These are phyloP conservation scores for Dacryopinax spathularia DNA, from an alignment of 768 basidiomycete genomes.

Conservation along the genomic window DNA sequence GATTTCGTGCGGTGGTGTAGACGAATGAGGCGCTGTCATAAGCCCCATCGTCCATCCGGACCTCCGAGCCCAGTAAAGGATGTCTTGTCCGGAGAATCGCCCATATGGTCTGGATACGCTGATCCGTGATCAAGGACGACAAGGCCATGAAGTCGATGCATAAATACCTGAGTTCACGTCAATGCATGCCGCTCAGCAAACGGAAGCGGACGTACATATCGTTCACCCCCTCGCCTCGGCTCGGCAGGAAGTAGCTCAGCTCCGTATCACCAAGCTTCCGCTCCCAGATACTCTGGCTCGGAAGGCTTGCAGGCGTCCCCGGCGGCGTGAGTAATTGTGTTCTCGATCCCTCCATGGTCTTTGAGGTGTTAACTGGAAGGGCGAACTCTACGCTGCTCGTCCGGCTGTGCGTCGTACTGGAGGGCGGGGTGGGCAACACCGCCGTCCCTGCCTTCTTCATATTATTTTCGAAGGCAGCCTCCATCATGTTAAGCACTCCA, in stretches of 20 bases:
- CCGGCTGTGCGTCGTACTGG: neutral
- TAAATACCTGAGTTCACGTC: conserved; percentile 46
- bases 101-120: conserved; percentile 49
- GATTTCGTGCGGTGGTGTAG: conserved; percentile 32
- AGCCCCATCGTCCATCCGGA: conserved; percentile 36
- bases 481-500: no score
- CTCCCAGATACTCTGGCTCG: conserved; percentile 20
- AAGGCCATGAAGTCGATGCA: conserved; percentile 53
- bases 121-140: conserved; percentile 27
- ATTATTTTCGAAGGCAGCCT: no score
- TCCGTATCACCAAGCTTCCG: conserved; percentile 61
- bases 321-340: neutral
- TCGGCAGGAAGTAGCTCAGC: conserved; percentile 64
- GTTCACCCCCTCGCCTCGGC: conserved; percentile 66
- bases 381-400: neutral
- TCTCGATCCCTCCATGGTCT: neutral
- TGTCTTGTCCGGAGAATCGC: conserved; percentile 56
- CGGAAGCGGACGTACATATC: conserved; percentile 48
- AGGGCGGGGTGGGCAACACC: neutral
- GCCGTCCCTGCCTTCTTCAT: neutral
- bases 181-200: neutral
- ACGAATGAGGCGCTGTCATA: conserved; percentile 45
- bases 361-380: neutral
- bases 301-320: neutral
- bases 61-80: conserved; percentile 50